A percentile compares a stretch with the other conserved stretches of the same genome.
Evolutionary conservation across 2,329 filamentous ascomycete genomes (phyloP).

Genomic region (Chrysoporthe austroafricana): DNA sequence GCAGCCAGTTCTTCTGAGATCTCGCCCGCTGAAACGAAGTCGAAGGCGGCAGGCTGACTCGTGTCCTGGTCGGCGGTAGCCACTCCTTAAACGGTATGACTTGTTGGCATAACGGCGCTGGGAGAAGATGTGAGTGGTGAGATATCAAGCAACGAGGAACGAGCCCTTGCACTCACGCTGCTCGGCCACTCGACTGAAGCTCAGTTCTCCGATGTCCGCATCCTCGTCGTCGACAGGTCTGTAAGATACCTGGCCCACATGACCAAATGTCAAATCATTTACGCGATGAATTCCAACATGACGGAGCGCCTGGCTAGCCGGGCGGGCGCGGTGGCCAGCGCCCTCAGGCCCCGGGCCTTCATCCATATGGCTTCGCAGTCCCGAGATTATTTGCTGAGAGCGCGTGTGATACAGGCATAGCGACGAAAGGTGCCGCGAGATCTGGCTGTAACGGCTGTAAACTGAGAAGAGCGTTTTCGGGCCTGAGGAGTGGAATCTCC

Average conservation of each 20-base stretch:
- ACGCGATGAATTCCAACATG: constrained; percentile 40
- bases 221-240: constrained; percentile 36
- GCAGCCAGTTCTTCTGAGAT: constrained; percentile 53
- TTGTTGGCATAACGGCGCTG: constrained; percentile 29
- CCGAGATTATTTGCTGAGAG: constrained; percentile 13
- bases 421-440: constrained; percentile 11
- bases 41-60: not conserved
- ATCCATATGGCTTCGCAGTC: constrained; percentile 33
- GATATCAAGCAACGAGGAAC: not conserved
- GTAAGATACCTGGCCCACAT: constrained; percentile 55
- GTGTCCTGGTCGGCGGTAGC: constrained; percentile 32
- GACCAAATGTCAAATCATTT: constrained; percentile 56
- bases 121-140: constrained; percentile 11
- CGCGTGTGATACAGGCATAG: constrained; percentile 22
- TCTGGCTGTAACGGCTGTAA: not conserved
- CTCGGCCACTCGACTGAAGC: constrained; percentile 37
- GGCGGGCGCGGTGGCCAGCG: constrained; percentile 10
- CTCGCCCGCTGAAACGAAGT: constrained; percentile 34
- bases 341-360: constrained; percentile 26
- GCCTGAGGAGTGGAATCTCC: not conserved
- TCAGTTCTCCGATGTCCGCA: constrained; percentile 43
- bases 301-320: constrained; percentile 18
- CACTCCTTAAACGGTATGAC: constrained; percentile 35
- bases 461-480: not conserved
- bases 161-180: constrained; percentile 33